These are phyloP conservation scores for Areca catechu DNA, from an alignment of 176 grass and related monocot genomes.

Conservation along the genomic window DNA sequence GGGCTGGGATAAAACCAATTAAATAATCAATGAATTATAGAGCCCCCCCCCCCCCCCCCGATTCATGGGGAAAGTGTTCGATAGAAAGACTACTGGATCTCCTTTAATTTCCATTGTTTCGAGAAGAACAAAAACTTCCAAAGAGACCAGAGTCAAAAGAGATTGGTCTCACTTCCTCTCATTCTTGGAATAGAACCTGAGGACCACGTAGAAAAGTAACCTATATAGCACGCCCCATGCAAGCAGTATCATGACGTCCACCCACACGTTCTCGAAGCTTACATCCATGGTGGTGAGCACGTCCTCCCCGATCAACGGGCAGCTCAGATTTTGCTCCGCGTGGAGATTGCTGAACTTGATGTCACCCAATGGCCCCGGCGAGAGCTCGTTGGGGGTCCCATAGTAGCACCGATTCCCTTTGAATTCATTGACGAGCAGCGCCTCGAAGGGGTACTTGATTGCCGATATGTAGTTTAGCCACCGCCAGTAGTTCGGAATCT, in stretches of 20 bases:
- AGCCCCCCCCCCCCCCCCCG: too few species aligned
- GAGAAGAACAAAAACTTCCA: too few species aligned
- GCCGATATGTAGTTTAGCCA: slow-evolving; percentile 85
- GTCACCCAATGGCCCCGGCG: slow-evolving; percentile 25
- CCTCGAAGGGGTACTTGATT: slow-evolving; percentile 91
- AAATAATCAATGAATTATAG: too few species aligned
- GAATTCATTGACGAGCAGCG: slow-evolving; percentile 68
- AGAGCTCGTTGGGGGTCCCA: slow-evolving; percentile 18
- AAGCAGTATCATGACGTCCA: slow-evolving; percentile 54
- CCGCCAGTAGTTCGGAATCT: slow-evolving; percentile 54
- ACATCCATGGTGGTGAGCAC: slow-evolving; percentile 56
- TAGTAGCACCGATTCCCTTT: slow-evolving; percentile 34
- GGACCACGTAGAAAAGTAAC: slow-evolving; percentile 63
- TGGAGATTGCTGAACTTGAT: slow-evolving; percentile 13
- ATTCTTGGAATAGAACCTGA: slow-evolving; percentile 75
- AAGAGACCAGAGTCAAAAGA: too few species aligned
- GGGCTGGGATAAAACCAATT: too few species aligned
- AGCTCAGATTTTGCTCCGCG: slow-evolving; percentile 8
- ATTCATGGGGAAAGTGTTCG: too few species aligned
- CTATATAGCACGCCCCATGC: slow-evolving; percentile 84
- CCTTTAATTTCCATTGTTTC: too few species aligned
- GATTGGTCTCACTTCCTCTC: slow-evolving; percentile 38
- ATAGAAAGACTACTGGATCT: too few species aligned
- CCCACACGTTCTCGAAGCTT: slow-evolving; percentile 42
- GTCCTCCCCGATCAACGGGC: slow-evolving; percentile 49